Percentiles rank a stretch among this genome's conserved stretches.
Conservation (phyloP, 345 rosid genomes). For the Ceriops decandra region DNA sequence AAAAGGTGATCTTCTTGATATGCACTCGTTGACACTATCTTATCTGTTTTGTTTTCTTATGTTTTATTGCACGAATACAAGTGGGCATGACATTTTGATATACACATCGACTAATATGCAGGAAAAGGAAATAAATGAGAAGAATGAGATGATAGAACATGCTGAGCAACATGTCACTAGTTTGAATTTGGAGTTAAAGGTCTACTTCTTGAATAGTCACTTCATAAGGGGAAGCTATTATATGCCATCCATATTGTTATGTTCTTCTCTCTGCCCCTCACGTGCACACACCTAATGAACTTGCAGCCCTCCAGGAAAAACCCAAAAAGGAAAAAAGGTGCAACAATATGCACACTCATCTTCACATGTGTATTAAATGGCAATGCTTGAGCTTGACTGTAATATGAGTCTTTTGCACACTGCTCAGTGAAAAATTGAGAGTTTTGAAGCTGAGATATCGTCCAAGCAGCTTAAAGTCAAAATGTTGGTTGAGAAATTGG, state of each 20-base stretch:
- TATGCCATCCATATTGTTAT: too few species aligned
- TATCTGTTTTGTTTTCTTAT: background rate
- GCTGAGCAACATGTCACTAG: slow-evolving; percentile 80
- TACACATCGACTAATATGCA: slow-evolving; percentile 33
- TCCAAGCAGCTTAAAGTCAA: slow-evolving; percentile 55
- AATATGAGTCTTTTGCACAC: slow-evolving; percentile 50
- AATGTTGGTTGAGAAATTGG: slow-evolving; percentile 58
- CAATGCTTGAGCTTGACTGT: slow-evolving; percentile 13
- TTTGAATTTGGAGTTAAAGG: slow-evolving; percentile 82
- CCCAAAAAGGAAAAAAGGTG: too few species aligned
- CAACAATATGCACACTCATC: background rate
- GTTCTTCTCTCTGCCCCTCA: too few species aligned
- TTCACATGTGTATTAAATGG: background rate
- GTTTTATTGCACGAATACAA: background rate
- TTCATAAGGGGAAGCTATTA: too few species aligned
- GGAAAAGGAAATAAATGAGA: slow-evolving; percentile 82
- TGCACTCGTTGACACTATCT: background rate
- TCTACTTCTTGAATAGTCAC: slow-evolving; percentile 23
- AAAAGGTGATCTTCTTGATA: slow-evolving; percentile 46
- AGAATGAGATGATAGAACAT: slow-evolving; percentile 59
- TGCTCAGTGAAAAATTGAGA: slow-evolving; percentile 77
- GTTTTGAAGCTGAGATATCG: slow-evolving; percentile 65
- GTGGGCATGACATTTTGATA: slow-evolving; percentile 2
- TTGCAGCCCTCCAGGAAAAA: too few species aligned
- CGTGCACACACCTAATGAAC: too few species aligned